Evolutionary conservation across 1,284 basidiomycete genomes (phyloP).

Genomic region (Trichosporon sp.): DNA sequence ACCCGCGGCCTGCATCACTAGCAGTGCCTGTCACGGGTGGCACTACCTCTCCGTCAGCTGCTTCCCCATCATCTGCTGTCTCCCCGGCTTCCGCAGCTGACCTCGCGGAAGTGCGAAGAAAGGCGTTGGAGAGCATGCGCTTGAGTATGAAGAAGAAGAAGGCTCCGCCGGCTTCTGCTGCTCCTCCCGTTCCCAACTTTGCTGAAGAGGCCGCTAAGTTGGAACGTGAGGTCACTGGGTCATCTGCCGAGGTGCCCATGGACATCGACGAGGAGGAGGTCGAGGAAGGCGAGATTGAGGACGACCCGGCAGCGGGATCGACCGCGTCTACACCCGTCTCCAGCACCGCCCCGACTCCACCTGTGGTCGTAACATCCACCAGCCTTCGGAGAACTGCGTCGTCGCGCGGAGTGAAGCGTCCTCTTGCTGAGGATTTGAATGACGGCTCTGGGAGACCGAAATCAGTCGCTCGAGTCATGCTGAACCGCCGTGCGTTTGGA

Average conservation of each 20-base stretch:
- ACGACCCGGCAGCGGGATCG: neutral
- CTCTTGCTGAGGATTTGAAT: slow-evolving; percentile 40
- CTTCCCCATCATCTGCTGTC: neutral
- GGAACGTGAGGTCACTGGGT: slow-evolving; percentile 32
- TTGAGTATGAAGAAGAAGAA: slow-evolving; percentile 7
- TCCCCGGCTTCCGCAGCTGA: slow-evolving; percentile 16
- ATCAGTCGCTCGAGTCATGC: slow-evolving; percentile 7
- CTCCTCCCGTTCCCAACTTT: slow-evolving; percentile 9
- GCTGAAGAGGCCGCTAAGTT: slow-evolving; percentile 33
- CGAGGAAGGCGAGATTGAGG: slow-evolving; percentile 42
- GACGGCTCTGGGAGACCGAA: slow-evolving; percentile 23
- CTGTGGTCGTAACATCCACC: slow-evolving; percentile 9
- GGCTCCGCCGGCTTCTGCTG: neutral
- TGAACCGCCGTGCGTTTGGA: slow-evolving; percentile 30
- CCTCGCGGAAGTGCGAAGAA: slow-evolving; percentile 32
- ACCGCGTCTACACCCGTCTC: neutral
- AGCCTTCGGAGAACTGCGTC: neutral
- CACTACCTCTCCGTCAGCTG: neutral
- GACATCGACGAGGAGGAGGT: slow-evolving; percentile 27
- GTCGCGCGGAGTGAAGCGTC: slow-evolving; percentile 33
- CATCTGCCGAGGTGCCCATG: slow-evolving; percentile 18
- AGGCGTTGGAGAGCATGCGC: slow-evolving; percentile 36
- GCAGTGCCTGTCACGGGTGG: neutral
- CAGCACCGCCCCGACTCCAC: neutral
- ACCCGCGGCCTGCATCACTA: neutral